Percentiles rank a stretch among this genome's conserved stretches.
phyloP scores from a whole-genome alignment of 2,329 filamentous ascomycete species.

The Apiospora arundinis region DNA sequence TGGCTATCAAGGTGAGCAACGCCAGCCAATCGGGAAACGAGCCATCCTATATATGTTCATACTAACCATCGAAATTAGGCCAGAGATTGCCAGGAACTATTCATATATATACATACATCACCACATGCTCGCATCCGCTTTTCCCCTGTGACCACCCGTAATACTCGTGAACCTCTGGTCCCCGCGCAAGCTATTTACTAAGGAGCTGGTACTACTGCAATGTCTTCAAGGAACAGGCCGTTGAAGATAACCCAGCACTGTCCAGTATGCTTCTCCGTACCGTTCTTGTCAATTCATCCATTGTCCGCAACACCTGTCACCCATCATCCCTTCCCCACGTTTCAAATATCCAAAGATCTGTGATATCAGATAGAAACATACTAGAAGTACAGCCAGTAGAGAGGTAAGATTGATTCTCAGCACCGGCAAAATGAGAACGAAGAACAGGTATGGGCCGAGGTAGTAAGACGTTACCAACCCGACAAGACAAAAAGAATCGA shows the following conservation, averaged over 20 bases:
- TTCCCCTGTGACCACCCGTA: neutral
- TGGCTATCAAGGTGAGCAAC: constrained; percentile 29
- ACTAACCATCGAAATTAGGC: neutral
- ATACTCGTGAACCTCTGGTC: neutral
- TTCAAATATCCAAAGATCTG: too few species aligned
- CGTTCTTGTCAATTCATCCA: too few species aligned
- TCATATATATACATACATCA: neutral
- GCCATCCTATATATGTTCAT: neutral
- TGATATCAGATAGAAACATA: too few species aligned
- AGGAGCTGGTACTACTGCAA: neutral
- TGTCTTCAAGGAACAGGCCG: neutral
- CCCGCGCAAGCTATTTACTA: neutral
- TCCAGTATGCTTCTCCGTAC: neutral
- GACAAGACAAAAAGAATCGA: too few species aligned
- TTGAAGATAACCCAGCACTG: neutral
- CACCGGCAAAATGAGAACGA: too few species aligned
- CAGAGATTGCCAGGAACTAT: neutral
- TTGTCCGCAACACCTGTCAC: too few species aligned
- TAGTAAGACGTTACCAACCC: too few species aligned
- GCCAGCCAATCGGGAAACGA: neutral
- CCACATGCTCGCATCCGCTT: too few species aligned
- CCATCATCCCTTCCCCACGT: too few species aligned
- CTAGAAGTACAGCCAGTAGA: too few species aligned
- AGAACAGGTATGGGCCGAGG: too few species aligned
- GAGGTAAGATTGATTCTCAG: too few species aligned